phyloP scores from a whole-genome alignment of 2,329 filamentous ascomycete species.

The Lizonia empirigonia region DNA sequence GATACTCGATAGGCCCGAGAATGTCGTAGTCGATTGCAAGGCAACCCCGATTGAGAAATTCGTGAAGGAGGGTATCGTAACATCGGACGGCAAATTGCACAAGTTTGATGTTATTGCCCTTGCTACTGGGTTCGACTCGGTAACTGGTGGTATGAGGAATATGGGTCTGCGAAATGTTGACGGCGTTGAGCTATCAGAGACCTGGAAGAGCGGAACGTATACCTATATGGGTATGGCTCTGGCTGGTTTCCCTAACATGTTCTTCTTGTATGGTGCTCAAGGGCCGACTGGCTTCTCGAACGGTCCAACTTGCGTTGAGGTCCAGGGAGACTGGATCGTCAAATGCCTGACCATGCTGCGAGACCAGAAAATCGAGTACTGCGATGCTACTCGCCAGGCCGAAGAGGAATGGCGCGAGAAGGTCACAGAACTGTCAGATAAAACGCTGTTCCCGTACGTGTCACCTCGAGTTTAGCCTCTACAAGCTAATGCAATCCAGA shows the following conservation, averaged over 20 bases:
- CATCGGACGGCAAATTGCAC: constrained; percentile 47
- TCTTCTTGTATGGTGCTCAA: constrained; percentile 52
- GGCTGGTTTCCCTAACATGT: constrained; percentile 42
- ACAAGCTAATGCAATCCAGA: too few relatives aligned
- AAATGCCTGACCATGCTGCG: constrained; percentile 49
- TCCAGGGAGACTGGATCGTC: constrained; percentile 54
- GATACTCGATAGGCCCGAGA: constrained; percentile 51
- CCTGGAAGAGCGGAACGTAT: constrained; percentile 51
- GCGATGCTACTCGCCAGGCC: constrained; percentile 50
- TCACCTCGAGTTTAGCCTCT: too few relatives aligned
- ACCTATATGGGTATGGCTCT: constrained; percentile 53
- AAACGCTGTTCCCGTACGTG: constrained; percentile 50
- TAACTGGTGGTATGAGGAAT: constrained; percentile 52
- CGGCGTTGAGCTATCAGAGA: constrained; percentile 45
- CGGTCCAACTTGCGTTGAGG: constrained; percentile 53
- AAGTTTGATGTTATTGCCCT: constrained; percentile 54
- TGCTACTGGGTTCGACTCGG: constrained; percentile 55
- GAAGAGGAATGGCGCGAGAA: constrained; percentile 51
- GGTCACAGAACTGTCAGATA: constrained; percentile 50
- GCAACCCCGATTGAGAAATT: constrained; percentile 50
- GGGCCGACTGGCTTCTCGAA: constrained; percentile 56
- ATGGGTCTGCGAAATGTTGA: constrained; percentile 48
- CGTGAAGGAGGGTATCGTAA: constrained; percentile 49
- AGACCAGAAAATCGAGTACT: constrained; percentile 46
- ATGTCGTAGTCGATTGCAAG: constrained; percentile 52